phyloP scores from a whole-genome alignment of 2,329 filamentous ascomycete species.

The Penicillium sp. region DNA sequence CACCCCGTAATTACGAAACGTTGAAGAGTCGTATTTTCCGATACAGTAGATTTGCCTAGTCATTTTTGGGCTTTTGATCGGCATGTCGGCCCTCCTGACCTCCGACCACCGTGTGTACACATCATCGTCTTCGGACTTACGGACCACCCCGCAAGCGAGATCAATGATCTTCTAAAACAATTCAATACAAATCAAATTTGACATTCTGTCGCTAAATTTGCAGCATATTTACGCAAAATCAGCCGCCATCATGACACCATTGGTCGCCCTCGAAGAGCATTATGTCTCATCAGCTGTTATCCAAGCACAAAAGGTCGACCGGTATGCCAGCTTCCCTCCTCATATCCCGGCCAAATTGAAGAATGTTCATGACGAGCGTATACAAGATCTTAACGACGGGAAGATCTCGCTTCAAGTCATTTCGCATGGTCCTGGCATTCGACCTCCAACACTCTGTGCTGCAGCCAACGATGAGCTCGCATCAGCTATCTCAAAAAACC shows the following conservation, averaged over 20 bases:
- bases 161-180: no score
- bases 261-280: constrained; percentile 7
- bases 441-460: not conserved
- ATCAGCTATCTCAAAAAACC: constrained; percentile 17
- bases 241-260: not conserved
- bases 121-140: no score
- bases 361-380: not conserved
- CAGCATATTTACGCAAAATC: no score
- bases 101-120: no score
- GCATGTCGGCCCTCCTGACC: no score
- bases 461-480: not conserved
- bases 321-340: not conserved
- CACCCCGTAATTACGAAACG: no score
- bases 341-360: not conserved
- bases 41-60: no score
- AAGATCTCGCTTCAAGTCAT: not conserved
- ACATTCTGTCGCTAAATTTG: no score
- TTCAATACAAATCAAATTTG: no score
- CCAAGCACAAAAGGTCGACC: not conserved
- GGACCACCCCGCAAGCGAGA: no score
- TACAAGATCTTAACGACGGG: not conserved
- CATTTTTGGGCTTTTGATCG: no score
- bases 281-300: not conserved
- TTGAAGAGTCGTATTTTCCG: no score
- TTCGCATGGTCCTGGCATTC: not conserved